A percentile compares a stretch with the other conserved stretches of the same genome.
phyloP scores from a whole-genome alignment of 441 rosid genomes.

The Dalechampia spathulata region DNA sequence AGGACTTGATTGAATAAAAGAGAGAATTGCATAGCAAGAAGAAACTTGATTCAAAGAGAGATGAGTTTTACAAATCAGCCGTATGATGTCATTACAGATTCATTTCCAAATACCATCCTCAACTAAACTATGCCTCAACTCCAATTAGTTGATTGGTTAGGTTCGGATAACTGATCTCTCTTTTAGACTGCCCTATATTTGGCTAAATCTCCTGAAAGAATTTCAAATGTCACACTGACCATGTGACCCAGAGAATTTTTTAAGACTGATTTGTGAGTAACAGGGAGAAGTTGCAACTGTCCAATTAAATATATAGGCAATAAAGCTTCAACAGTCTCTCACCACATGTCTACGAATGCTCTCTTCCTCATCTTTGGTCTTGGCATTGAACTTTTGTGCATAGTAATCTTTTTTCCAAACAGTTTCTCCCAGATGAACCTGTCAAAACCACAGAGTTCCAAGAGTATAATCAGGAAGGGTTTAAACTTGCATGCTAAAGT shows the following conservation, averaged over 20 bases:
- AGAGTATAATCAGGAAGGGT: background rate
- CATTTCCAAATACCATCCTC: no score
- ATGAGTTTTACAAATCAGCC: background rate
- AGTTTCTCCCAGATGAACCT: constrained; percentile 5
- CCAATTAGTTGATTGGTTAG: no score
- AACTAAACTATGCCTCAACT: no score
- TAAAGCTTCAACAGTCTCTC: background rate
- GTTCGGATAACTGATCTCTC: no score
- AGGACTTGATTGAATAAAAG: background rate
- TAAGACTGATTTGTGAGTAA: background rate
- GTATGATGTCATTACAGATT: background rate
- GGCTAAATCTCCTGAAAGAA: no score
- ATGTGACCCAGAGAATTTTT: background rate
- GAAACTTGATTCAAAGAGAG: background rate
- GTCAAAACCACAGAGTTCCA: background rate
- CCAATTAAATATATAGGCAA: background rate
- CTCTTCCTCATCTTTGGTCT: constrained; percentile 16
- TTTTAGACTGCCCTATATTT: no score
- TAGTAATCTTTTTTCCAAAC: constrained; percentile 15
- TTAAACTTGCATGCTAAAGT: background rate
- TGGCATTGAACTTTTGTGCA: constrained; percentile 12
- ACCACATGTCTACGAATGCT: constrained; percentile 13
- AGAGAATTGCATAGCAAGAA: background rate
- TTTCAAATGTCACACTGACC: background rate
- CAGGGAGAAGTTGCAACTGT: background rate